Percentiles rank a stretch among this genome's conserved stretches.
These are phyloP conservation scores for Arabidopsis hybrid DNA, from an alignment of 441 rosid species.

Conservation along the genomic window DNA sequence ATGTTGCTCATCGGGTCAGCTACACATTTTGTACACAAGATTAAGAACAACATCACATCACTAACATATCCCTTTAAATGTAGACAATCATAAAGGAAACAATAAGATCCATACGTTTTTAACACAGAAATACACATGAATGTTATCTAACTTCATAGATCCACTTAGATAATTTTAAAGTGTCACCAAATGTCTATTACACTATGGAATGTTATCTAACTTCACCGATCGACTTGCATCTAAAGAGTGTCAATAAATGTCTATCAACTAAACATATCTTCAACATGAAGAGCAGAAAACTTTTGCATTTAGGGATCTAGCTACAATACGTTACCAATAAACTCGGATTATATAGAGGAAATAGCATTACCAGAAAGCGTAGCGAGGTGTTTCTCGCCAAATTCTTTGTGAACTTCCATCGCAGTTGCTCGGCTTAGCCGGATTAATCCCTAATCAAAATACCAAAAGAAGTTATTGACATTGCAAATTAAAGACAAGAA, in stretches of 20 bases:
- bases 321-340: not conserved
- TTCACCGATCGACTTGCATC: not conserved
- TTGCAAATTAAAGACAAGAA: not conserved
- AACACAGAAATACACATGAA: not conserved
- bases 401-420: slow-evolving; percentile 55
- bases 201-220: not conserved
- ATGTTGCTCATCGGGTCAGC: slow-evolving; percentile 70
- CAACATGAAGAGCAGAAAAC: slow-evolving; percentile 3
- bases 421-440: slow-evolving; percentile 54
- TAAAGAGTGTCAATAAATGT: not conserved
- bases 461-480: not conserved
- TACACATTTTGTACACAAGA: slow-evolving; percentile 49
- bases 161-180: not conserved
- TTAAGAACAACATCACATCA: slow-evolving; percentile 10
- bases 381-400: slow-evolving; percentile 49
- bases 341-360: not conserved
- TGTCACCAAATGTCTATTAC: not conserved
- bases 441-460: slow-evolving; percentile 54
- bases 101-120: not conserved
- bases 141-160: not conserved
- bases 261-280: not conserved
- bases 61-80: not conserved
- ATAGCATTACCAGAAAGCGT: slow-evolving; percentile 53
- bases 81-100: not conserved
- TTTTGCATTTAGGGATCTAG: not conserved